A percentile compares a stretch with the other conserved stretches of the same genome.
Conservation (phyloP, 495 filamentous ascomycete genomes). For the Opeltia flavorubescens region DNA sequence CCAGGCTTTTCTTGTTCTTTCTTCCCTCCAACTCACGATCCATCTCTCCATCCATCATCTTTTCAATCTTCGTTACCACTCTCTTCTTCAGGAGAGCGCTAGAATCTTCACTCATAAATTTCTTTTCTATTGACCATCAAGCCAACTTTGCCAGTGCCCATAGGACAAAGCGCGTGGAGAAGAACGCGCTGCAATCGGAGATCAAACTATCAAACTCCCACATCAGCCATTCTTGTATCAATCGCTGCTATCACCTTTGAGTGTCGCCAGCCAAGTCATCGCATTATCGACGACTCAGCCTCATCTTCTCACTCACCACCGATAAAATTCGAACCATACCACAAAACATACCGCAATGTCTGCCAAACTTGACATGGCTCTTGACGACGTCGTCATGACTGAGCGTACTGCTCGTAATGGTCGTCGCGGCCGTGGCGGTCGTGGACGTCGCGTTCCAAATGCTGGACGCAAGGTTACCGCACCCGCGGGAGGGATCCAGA, state of each 20-base stretch:
- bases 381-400: conserved; percentile 87
- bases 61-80: not conserved
- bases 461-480: conserved; percentile 35
- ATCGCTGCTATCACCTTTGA: too few relatives aligned
- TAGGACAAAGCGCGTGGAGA: too few relatives aligned
- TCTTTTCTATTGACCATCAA: too few relatives aligned
- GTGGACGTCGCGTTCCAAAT: conserved; percentile 34
- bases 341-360: conserved; percentile 58
- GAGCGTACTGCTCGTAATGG: conserved; percentile 41
- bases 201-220: too few relatives aligned
- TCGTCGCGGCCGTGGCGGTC: conserved; percentile 29
- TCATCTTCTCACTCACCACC: not conserved
- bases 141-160: not conserved
- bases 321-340: not conserved
- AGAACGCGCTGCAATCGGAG: too few relatives aligned
- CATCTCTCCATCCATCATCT: not conserved
- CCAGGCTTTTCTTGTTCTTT: not conserved
- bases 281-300: too few relatives aligned
- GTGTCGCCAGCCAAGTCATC: too few relatives aligned
- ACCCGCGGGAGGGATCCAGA: conserved; percentile 78
- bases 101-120: too few relatives aligned
- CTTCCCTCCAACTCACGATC: not conserved
- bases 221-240: too few relatives aligned
- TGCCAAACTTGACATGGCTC: conserved; percentile 84
- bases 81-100: too few relatives aligned